Evolutionary conservation across 768 basidiomycete genomes (phyloP), one percentile per base, ranked within the genome.

Genomic region (Steccherinum ochraceum): DNA sequence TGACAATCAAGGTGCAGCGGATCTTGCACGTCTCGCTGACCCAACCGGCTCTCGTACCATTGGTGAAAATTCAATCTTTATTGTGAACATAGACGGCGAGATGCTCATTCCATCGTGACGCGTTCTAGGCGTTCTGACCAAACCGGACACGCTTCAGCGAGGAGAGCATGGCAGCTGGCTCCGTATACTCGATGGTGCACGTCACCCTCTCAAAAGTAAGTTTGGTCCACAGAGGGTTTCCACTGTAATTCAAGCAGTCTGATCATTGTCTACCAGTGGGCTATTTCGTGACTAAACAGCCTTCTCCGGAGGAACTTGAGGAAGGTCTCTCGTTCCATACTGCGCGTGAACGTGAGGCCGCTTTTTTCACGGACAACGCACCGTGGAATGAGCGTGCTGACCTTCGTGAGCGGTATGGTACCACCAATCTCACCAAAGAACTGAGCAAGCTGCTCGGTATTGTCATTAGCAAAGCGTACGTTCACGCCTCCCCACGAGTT

Each of bases 1-100:
- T 12, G 84, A 88, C 55, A 89, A 86, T 39, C 86, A 89, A 61
- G 84, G 82, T 0, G 86, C 87, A 0, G 79, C 82, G 50, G 67
- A 75, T n/a, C 68, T 89, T 0, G 80, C 84, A 0, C 82, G 79
- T 55, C 47, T 69, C 12, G 66, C 74, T 40, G 86, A 88, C 53
- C 77, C 79, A 0, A 64, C 75, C 1, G 85, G 86, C 0, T 72
- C 71, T 43, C 72, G 84, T 3, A 89, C 86, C 0, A 83, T 89
- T n/a, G 86, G 86, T 84, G 53, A 11, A 39, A 11, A n/a, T 39
- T 23, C 13, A 10, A 39, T 45, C 18, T 40, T 18, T 18, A 45
- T 35, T 18, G 13, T 49, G 10, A 11, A 49, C 11, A n/a, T n/a
- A n/a, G n/a, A n/a, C n/a, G n/a, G n/a, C 20, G 25, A 16, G 24